Base-by-base conservation (phyloP, 2,329 filamentous ascomycete genomes). In the Knufia fluminis region DNA sequence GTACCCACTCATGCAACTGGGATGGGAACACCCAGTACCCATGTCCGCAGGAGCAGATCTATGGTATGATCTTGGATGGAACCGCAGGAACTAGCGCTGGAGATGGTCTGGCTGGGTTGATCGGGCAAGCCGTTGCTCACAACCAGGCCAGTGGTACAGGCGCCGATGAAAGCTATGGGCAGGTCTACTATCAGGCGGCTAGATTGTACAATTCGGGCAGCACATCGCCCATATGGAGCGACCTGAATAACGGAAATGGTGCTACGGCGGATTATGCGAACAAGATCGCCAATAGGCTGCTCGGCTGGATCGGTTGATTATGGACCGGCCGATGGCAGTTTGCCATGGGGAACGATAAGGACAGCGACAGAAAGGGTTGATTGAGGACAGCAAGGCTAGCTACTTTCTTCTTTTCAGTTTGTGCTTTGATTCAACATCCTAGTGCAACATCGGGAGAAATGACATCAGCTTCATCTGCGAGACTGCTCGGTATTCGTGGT, bases 281-380 rank as follows among this genome's bases (percentile, higher is more conserved):
- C 54, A 52, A 60, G 54, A 55, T 54, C 56, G 47, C 54, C 43
- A 59, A 60, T 52, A 53, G 59, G 40, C n/a, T 60, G 58, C 47
- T 56, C 48, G 41, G 57, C 54, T 52, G 50, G 53, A 24, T 40
- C 9, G 17, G 12, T 28, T 28, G 6, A 28, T 28, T 6, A 28
- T 28, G 12, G 6, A 28, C 28, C n/a, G n/a, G n/a, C n/a, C n/a
- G n/a, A n/a, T n/a, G n/a, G n/a, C n/a, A n/a, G n/a, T n/a, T n/a
- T n/a, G n/a, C n/a, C n/a, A n/a, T n/a, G n/a, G n/a, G n/a, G n/a
- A n/a, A n/a, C n/a, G n/a, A n/a, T n/a, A n/a, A n/a, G n/a, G n/a
- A n/a, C n/a, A n/a, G n/a, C n/a, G n/a, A n/a, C n/a, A n/a, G n/a
- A n/a, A n/a, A n/a, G n/a, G n/a, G n/a, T n/a, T n/a, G n/a, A n/a